Percentiles rank a stretch among this genome's conserved stretches.
These are phyloP conservation scores for Tricholoma sp. DNA, from an alignment of 768 basidiomycete species.

Conservation along the genomic window DNA sequence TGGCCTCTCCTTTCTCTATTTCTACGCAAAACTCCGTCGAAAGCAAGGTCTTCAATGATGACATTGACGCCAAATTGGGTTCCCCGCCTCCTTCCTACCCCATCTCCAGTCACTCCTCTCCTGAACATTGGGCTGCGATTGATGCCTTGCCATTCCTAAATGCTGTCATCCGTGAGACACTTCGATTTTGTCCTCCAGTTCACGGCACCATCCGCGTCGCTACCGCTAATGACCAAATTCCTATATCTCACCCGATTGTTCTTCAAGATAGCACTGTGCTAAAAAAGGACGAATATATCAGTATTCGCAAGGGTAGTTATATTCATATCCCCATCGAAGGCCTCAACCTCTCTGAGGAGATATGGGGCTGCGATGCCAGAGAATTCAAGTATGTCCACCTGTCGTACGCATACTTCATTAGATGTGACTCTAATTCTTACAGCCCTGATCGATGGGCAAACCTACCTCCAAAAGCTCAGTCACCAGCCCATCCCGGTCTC, in stretches of 20 bases:
- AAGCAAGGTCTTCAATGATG: constrained; percentile 7
- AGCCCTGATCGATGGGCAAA: constrained; percentile 54
- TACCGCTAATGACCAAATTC: constrained; percentile 47
- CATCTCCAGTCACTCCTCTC: constrained; percentile 8
- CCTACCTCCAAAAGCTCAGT: constrained; percentile 29
- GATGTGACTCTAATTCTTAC: constrained; percentile 2
- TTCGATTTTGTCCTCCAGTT: constrained; percentile 52
- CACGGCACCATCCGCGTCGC: constrained; percentile 56
- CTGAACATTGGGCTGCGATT: constrained; percentile 28
- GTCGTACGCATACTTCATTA: background rate
- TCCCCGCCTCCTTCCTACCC: constrained; percentile 9
- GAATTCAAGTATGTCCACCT: constrained; percentile 43
- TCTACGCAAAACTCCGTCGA: constrained; percentile 16
- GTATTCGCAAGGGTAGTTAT: constrained; percentile 49
- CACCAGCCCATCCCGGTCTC: constrained; percentile 39
- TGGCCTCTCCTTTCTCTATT: constrained; percentile 9
- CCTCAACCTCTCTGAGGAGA: constrained; percentile 42
- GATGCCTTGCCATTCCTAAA: constrained; percentile 50
- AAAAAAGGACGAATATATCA: constrained; percentile 31
- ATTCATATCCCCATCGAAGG: constrained; percentile 58
- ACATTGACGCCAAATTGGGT: constrained; percentile 5
- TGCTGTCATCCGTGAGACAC: constrained; percentile 49
- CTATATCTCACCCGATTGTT: constrained; percentile 40
- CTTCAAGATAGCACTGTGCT: constrained; percentile 35
- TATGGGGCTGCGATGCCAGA: constrained; percentile 51